Base-by-base conservation (phyloP, 495 filamentous ascomycete species). In the Neurospora sp. region DNA sequence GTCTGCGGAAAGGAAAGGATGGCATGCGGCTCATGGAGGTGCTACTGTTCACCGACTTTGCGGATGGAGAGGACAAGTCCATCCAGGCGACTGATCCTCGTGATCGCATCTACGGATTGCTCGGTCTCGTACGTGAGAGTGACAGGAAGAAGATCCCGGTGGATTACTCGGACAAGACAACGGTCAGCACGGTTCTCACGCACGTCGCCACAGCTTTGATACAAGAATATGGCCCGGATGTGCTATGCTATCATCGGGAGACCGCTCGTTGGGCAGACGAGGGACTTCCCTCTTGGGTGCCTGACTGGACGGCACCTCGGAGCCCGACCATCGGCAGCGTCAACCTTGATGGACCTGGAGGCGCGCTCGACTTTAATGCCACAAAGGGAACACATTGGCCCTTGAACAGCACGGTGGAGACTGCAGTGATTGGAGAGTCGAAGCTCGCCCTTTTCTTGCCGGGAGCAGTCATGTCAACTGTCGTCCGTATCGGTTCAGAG, bases 171-270 rank as follows among this genome's bases (percentile, higher is more conserved):
- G 69, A 74, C 31, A 46, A 69, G 59, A 70, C 31, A 31, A 74
- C 70, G 7, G 5, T 76, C n/a, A 77, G 79, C 72, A 87, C 87
- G 66, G 86, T 92, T 83, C 86, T 92, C 73, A 88, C 82, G 72
- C 83, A 81, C 1, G 81, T 89, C 39, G 91, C 89, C 76, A 91
- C 92, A 81, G 39, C 35, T 4, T 16, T 76, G 2, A 41, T 76
- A 10, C 39, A 72, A 46, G 20, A 72, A 4, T 42, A 70, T 14
- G 75, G 75, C 4, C 75, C 70, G 5, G 41, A 74, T 20, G 46
- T 74, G 1, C 39, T 76, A 16, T 70, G 54, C 42, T 70, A 46
- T 42, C 72, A 69, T 14, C 73, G 48, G 48, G 48, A 14, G 23
- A 31, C 11, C 4, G 23, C 1, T 14, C 11, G 23, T 14, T 59